Evolutionary conservation across 1,284 basidiomycete species (phyloP), one percentile per base, ranked within the genome.

Genomic region (Ganoderma sp.): DNA sequence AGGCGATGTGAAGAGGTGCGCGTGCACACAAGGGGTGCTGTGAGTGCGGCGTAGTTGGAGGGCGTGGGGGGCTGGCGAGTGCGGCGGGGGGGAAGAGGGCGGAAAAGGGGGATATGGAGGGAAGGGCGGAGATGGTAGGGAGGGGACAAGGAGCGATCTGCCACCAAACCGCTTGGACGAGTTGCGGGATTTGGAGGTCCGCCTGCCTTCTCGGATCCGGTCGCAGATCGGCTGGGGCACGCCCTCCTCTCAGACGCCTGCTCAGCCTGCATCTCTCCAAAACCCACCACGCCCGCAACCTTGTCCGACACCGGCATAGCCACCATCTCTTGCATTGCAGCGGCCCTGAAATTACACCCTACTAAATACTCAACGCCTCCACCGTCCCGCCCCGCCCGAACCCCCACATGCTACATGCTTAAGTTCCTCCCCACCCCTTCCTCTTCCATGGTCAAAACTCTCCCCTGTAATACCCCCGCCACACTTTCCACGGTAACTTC

Each of bases 401-500:
- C 41, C 37, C 64, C 34, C 57, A 43, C 22, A 37, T 58, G 19
- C 56, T 34, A 22, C 45, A 48, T n/a, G 8, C 37, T 39, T 39
- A 17, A 19, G n/a, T 9, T 39, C 19, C 41, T 45, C 28, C 61
- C 68, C 48, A 19, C 28, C 6, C 61, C 56, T 48, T 22, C 48
- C 48, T 25, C 22, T 25, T 12, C 25, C 48, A 52, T 52, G 22
- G 66, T 84, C 80, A 92, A 76, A 92, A 88, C 71, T 78, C 78
- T 77, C 84, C 81, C 77, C 82, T 86, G 79, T 87, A 86, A 81
- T 88, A 90, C 73, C 87, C 82, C 75, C 88, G 86, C 94, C 94
- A 97, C 62, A 98, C 89, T 73, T 87, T 85, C 86, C 93, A 96
- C 61, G 96, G 90, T 71, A 98, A 81, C 80, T 87, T 90, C 93